phyloP scores from a whole-genome alignment of 2,329 filamentous ascomycete species.

The Xylariaceae sp. region DNA sequence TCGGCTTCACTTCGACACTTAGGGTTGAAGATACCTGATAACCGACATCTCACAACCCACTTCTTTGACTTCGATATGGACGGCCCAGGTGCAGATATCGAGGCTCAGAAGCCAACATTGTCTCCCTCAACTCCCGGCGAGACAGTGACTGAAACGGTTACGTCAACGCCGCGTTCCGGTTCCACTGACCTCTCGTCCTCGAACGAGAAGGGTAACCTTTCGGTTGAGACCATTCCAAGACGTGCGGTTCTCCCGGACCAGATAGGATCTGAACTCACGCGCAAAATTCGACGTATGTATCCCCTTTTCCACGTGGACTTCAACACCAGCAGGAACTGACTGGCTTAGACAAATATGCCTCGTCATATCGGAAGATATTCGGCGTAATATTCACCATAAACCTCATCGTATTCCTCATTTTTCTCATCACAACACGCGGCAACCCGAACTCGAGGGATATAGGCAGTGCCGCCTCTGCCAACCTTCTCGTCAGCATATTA shows the following conservation, averaged over 20 bases:
- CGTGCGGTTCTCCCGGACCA: conserved; percentile 25
- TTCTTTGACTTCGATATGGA: conserved; percentile 18
- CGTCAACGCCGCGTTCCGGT: conserved; percentile 20
- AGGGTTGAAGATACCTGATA: background rate
- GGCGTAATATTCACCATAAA: conserved; percentile 49
- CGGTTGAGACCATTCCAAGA: conserved; percentile 7
- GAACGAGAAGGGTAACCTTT: conserved; percentile 15
- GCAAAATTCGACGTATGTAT: conserved; percentile 25
- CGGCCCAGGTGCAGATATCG: conserved; percentile 4
- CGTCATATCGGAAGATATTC: conserved; percentile 51
- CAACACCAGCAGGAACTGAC: conserved; percentile 9
- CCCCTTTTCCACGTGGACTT: background rate
- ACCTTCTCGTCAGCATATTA: conserved; percentile 45
- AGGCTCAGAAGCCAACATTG: conserved; percentile 15
- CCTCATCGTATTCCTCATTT: conserved; percentile 42
- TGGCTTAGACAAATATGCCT: conserved; percentile 27
- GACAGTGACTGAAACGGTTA: conserved; percentile 22
- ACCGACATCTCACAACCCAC: background rate
- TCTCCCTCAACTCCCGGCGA: conserved; percentile 15
- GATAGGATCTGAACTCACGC: conserved; percentile 24
- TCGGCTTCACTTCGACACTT: background rate
- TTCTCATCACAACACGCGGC: conserved; percentile 34
- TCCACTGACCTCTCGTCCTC: conserved; percentile 20
- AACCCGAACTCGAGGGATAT: conserved; percentile 34
- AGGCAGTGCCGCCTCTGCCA: conserved; percentile 41